These are phyloP conservation scores for Aspergillus sp. DNA, from an alignment of 2,329 filamentous ascomycete genomes.

Conservation along the genomic window DNA sequence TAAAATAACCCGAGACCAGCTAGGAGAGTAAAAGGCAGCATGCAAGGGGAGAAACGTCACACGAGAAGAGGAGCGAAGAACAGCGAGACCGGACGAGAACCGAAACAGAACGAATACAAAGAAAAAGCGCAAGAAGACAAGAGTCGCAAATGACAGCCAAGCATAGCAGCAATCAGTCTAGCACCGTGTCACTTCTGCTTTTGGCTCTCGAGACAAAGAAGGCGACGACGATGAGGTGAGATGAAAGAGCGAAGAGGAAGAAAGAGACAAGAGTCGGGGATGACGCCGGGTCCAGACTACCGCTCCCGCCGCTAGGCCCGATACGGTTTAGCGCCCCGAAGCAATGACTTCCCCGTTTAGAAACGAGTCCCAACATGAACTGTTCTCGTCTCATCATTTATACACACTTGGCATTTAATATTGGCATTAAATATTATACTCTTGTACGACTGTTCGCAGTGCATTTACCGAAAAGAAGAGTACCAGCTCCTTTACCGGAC, in stretches of 20 bases:
- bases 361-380: too few species aligned
- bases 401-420: too few species aligned
- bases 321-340: constrained; percentile 8
- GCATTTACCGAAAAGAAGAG: not conserved
- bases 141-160: not conserved
- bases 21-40: constrained; percentile 5
- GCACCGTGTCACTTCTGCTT: not conserved
- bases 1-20: too few species aligned
- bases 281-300: constrained; percentile 12
- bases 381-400: too few species aligned
- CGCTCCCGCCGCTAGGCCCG: constrained; percentile 10
- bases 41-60: constrained; percentile 15
- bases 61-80: constrained; percentile 2
- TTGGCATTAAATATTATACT: too few species aligned
- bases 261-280: constrained; percentile 3
- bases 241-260: constrained; percentile 1
- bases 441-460: not conserved
- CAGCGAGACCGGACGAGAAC: constrained; percentile 5
- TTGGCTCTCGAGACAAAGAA: not conserved
- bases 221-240: not conserved
- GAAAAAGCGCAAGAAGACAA: not conserved
- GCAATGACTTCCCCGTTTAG: constrained; percentile 3
- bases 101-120: not conserved
- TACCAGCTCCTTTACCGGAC: constrained; percentile 2
- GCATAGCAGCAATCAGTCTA: not conserved